Percentiles rank a stretch among this genome's conserved stretches.
Evolutionary conservation across 441 rosid species (phyloP).

Genomic region (Monsonia emarginata): DNA sequence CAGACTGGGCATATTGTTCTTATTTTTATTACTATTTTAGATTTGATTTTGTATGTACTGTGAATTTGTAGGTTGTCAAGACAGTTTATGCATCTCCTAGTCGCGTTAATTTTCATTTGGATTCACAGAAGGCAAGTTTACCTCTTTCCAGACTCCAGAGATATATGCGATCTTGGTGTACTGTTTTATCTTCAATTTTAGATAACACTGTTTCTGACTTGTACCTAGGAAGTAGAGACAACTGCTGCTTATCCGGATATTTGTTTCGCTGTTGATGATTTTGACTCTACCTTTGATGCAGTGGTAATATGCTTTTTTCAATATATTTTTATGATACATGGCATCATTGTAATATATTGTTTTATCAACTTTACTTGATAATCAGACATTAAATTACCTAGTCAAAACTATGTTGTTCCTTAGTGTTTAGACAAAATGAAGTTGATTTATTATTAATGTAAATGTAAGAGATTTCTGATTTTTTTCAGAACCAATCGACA

Average conservation of each 20-base stretch:
- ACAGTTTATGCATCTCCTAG: conserved; percentile 93
- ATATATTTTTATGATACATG: not conserved
- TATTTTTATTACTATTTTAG: conserved; percentile 9
- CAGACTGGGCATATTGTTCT: conserved; percentile 1
- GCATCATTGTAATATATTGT: not conserved
- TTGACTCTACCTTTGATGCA: conserved; percentile 93
- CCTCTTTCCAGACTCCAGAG: conserved; percentile 4
- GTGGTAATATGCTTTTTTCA: conserved; percentile 44
- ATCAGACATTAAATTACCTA: too few species aligned
- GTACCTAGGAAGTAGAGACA: conserved; percentile 75
- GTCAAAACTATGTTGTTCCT: too few species aligned
- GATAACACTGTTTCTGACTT: conserved; percentile 23
- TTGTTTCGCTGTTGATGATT: conserved; percentile 88
- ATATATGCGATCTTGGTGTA: not conserved
- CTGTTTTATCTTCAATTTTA: conserved; percentile 12
- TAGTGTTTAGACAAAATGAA: too few species aligned
- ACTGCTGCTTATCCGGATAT: conserved; percentile 93
- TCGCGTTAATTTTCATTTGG: conserved; percentile 83
- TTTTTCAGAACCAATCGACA: too few species aligned
- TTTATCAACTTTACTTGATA: not conserved
- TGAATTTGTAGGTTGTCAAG: conserved; percentile 65
- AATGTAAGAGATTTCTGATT: too few species aligned
- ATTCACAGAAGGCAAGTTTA: conserved; percentile 64
- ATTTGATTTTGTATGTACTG: conserved; percentile 6
- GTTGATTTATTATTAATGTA: too few species aligned